A percentile compares a stretch with the other conserved stretches of the same genome.
phyloP scores from a whole-genome alignment of 495 filamentous ascomycete genomes.

The Elasticomyces elasticus region DNA sequence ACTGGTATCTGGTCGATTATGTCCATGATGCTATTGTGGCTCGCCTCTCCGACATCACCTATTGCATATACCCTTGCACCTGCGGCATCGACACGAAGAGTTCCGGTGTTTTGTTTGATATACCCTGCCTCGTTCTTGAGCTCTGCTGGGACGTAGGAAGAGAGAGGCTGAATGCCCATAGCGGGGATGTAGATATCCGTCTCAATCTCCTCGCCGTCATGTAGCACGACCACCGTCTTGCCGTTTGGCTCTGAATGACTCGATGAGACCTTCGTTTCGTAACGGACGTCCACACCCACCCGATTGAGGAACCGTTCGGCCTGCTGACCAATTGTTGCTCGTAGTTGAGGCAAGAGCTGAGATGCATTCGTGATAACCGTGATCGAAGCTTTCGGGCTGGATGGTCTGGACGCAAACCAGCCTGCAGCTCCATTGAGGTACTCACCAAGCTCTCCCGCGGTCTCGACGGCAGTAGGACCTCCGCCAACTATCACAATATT shows the following conservation, averaged over 20 bases:
- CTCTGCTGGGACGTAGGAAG: constrained; percentile 28
- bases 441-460: constrained; percentile 41
- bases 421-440: constrained; percentile 21
- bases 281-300: constrained; percentile 38
- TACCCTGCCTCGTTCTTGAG: constrained; percentile 30
- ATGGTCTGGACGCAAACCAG: background rate
- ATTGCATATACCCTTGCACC: constrained; percentile 40
- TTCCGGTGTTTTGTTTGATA: constrained; percentile 34
- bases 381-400: constrained; percentile 31
- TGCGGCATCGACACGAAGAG: constrained; percentile 38
- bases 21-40: constrained; percentile 29
- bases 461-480: constrained; percentile 54
- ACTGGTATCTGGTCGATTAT: constrained; percentile 34
- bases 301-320: constrained; percentile 35
- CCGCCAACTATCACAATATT: constrained; percentile 46
- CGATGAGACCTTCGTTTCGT: constrained; percentile 27
- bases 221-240: constrained; percentile 23
- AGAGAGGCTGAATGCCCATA: constrained; percentile 36
- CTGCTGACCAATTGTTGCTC: constrained; percentile 29
- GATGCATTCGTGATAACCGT: constrained; percentile 34
- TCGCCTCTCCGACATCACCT: constrained; percentile 33
- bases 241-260: constrained; percentile 16
- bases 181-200: constrained; percentile 44
- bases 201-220: constrained; percentile 30
- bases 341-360: constrained; percentile 39